Base-by-base conservation (phyloP, 179 eudicot genomes). In the Spinacia oleracea region DNA sequence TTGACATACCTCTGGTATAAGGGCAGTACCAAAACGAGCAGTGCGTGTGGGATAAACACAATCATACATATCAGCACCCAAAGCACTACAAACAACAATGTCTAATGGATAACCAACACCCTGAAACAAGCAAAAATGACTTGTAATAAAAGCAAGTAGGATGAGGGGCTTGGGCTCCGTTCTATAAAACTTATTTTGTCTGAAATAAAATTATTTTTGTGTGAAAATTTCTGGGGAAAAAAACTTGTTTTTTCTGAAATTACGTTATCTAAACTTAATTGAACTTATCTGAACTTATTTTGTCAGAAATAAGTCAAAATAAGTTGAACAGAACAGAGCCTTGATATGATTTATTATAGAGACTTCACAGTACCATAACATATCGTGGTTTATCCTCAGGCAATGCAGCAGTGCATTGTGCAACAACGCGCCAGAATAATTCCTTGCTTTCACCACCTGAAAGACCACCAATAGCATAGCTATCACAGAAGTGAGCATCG, bases 401-500 rank as follows among this genome's bases (percentile, higher is more conserved):
- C 70, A 94, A 66, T 65, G 93, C 86, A 84, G 94, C 97, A 75
- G 96, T 91, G 82, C 97, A 94, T 85, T 94, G 98, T 63, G 98
- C 97, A 79, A 94, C 97, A 79, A 94, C 91, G 14, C 97, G 91
- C 96, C 98, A 94, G 84, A 92, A 92, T 72, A 94, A 92, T 84
- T 94, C 96, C 87, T 94, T 94, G 84, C 92, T 96, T 89, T 94
- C 97, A 75, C 98, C 97, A 58, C 98, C 96, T 82, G 98, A 82
- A 86, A 94, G 97, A 87, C 97, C 98, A 87, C 96, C 98, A 80
- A 91, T 92, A 81, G 97, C 98, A 85, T 92, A 94, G 89, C 97
- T 94, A 92, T 83, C 83, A 80, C 86, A 88, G 77, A 82, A 80
- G 80, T 77, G 81, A 70, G 85, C n/a, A n/a, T n/a, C n/a, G n/a